Percentiles rank a stretch among this genome's conserved stretches.
These are phyloP conservation scores for Kwoniella botswanensis DNA, from an alignment of 768 basidiomycete species.

Conservation along the genomic window DNA sequence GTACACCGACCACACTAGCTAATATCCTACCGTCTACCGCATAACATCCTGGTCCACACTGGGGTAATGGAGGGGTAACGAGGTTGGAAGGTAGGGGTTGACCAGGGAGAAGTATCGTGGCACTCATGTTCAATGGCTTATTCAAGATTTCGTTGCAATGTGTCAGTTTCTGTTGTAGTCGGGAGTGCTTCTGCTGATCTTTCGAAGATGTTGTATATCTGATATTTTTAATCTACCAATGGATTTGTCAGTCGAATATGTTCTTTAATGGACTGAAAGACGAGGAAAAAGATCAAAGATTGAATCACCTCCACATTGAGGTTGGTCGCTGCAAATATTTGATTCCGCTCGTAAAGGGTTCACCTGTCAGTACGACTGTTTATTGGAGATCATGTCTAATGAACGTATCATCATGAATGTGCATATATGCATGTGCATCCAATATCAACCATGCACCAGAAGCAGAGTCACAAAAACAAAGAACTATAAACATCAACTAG, in stretches of 20 bases:
- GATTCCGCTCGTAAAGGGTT: not conserved
- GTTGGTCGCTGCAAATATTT: not conserved
- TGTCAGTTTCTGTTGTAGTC: no score
- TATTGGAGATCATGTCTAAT: no score
- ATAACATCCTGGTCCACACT: constrained; percentile 54
- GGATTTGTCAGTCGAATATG: not conserved
- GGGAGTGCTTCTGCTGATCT: no score
- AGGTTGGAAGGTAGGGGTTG: constrained; percentile 51
- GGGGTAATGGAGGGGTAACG: constrained; percentile 43
- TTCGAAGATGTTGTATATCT: no score
- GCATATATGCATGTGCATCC: constrained; percentile 12
- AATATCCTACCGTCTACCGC: constrained; percentile 47
- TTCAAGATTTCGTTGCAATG: no score
- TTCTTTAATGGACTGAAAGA: not conserved
- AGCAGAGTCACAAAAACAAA: no score
- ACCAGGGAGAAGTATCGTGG: constrained; percentile 49
- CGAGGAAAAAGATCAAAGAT: not conserved
- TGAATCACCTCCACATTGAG: not conserved
- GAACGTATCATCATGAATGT: not conserved
- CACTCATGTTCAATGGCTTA: no score
- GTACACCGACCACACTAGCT: constrained; percentile 50
- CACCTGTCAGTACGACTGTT: no score
- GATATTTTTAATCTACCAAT: not conserved
- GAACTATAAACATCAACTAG: not conserved
- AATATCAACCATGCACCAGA: not conserved